Percentiles rank a stretch among this genome's conserved stretches.
Conservation (phyloP, 805 yeast genomes). For the Teunomyces funiuensis region DNA sequence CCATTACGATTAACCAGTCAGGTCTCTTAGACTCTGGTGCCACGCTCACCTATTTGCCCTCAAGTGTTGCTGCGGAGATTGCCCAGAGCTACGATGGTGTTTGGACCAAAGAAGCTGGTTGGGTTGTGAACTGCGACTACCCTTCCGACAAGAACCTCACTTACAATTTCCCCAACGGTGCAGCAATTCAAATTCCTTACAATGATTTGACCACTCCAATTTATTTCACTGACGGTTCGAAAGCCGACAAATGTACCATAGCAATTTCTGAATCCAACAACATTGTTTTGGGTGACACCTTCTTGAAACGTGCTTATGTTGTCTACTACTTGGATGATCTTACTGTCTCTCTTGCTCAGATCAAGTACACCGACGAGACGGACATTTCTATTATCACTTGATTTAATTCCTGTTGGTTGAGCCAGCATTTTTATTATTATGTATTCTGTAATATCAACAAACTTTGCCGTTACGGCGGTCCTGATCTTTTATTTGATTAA, state of each 20-base stretch:
- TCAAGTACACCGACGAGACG: slow-evolving; percentile 25
- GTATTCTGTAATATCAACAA: too few species aligned
- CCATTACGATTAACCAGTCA: slow-evolving; percentile 1
- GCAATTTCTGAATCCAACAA: not conserved
- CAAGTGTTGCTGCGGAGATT: not conserved
- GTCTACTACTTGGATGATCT: slow-evolving; percentile 53
- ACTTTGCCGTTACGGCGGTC: too few species aligned
- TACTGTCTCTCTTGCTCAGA: slow-evolving; percentile 49
- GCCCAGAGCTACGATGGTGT: slow-evolving; percentile 2
- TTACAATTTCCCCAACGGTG: slow-evolving; percentile 8
- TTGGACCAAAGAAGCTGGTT: not conserved
- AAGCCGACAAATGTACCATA: not conserved
- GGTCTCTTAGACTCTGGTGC: slow-evolving; percentile 12
- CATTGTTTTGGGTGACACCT: slow-evolving; percentile 50
- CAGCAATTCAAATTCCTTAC: slow-evolving; percentile 8
- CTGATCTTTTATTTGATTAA: too few species aligned
- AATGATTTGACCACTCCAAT: slow-evolving; percentile 2
- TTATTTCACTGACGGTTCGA: not conserved
- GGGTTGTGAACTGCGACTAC: slow-evolving; percentile 6
- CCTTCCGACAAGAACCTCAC: slow-evolving; percentile 8
- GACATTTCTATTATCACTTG: slow-evolving; percentile 7
- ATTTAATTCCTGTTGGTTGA: too few species aligned
- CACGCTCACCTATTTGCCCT: slow-evolving; percentile 7
- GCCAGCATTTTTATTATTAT: too few species aligned
- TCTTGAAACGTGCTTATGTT: slow-evolving; percentile 51